Base-by-base conservation (phyloP, 495 filamentous ascomycete genomes). In the Elasticomyces elasticus region DNA sequence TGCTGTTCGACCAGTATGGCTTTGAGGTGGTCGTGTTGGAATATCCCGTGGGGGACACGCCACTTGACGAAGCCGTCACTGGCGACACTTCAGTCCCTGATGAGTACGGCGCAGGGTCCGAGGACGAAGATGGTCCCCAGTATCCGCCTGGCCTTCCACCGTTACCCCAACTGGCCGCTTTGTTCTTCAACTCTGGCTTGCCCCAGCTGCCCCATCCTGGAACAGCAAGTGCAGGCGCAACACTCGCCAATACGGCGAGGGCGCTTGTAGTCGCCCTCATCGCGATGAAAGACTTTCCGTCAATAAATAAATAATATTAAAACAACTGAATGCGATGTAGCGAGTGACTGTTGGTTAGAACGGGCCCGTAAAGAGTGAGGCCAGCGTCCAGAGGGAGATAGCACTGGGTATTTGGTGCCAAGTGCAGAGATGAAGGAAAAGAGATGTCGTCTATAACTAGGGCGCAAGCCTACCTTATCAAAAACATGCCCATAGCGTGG, bases 331-430 rank as follows among this genome's bases (percentile, higher is more conserved):
- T 13, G 52, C 37, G 30, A 12, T 19, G 23, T 46, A 52, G 41
- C 25, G 54, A 51, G 13, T 24, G 55, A 52, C 38, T 58, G 49
- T 40, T 20, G 20, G 24, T 37, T 47, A 17, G 42, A 20, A 44
- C 40, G 43, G 49, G 51, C 56, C 42, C 56, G 56, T 59, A 59
- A 54, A 57, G 56, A 59, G 44, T 59, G 56, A 59, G 51, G 56
- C 51, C 56, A 19, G n/a, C 19, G 28, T 28, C 52, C 5, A 47
- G 27, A 26, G 40, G 13, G 46, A 28, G 30, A 38, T n/a, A 17
- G 35, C 24, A 44, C 2, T 4, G 17, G 23, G 48, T 6, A 40
- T 24, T 19, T n/a, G 2, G n/a, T 24, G 48, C 30, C 28, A 51
- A 38, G 48, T 11, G 19, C 19, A 51, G 48, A 27, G 33, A 51